Base-by-base conservation (phyloP, 169 alveolate genomes). In the Fabrea salina region DNA sequence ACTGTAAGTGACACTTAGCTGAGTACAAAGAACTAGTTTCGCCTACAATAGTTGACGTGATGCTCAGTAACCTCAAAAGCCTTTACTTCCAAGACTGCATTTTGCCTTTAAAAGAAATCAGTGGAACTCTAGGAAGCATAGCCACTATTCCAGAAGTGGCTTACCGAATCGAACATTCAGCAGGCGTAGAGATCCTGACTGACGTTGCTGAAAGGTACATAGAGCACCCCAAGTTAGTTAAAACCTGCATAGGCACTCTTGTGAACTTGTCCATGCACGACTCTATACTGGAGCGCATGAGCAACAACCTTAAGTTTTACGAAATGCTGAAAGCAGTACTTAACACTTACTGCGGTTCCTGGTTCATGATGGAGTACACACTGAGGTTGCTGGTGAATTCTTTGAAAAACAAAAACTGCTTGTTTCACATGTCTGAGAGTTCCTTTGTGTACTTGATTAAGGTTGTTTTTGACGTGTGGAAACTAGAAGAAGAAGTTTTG, bases 191-290 rank as follows among this genome's bases (percentile, higher is more conserved):
- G 44, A 47, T 68, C 2, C 19, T 68, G 0, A 13, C 30, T n/a
- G 78, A 68, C n/a, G 39, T 68, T 1, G 41, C 41, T 40, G 19
- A 25, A 30, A 68, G 61, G 35, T 8, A 68, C 30, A 8, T 68
- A n/a, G 27, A 37, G 2, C 13, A 47, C 8, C 30, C 78, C n/a
- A 68, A 47, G 30, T 30, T 68, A 8, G 61, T 68, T 11, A 68
- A 68, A 43, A 68, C 78, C 8, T 43, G 78, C 4, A 32, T 68
- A 41, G 78, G 78, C 6, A 64, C 78, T 37, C 39, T 68, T 16
- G 78, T 47, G 0, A 68, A 68, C 35, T n/a, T 68, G 11, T 43
- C 47, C 8, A 7, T 68, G 39, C 64, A 43, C 8, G 78, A 68
- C 8, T 33, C 43, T 11, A 43, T 47, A 11, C 43, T 40, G 1